Conservation (phyloP, 2,329 filamentous ascomycete genomes). For the Aspergillus fructus region DNA sequence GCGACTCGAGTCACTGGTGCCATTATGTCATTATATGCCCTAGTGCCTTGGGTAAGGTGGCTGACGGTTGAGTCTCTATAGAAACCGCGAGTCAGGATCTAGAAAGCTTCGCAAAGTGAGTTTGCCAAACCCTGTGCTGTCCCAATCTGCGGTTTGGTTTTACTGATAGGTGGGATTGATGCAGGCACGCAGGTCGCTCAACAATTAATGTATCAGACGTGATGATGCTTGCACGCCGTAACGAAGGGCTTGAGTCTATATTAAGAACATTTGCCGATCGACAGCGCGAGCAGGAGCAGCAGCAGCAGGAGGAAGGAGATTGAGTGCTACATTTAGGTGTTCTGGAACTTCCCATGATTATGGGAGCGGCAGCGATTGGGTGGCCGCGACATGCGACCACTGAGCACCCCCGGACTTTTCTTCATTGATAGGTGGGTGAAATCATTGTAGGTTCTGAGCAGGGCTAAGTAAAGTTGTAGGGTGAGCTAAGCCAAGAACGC, state of each 20-base stretch:
- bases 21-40: constrained; percentile 10
- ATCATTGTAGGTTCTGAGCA: not conserved
- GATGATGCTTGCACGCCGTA: constrained; percentile 79
- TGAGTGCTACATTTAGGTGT: not conserved
- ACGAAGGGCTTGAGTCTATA: constrained; percentile 77
- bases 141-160: not conserved
- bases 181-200: constrained; percentile 73
- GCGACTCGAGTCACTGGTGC: not conserved
- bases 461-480: not conserved
- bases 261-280: constrained; percentile 50
- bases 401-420: not conserved
- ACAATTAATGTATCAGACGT: constrained; percentile 86
- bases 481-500: constrained; percentile 9
- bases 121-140: not conserved
- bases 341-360: not conserved
- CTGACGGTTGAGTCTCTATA: constrained; percentile 22
- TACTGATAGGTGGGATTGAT: constrained; percentile 38
- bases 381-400: not conserved
- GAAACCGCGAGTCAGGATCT: constrained; percentile 60
- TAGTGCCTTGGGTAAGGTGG: not conserved
- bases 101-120: constrained; percentile 61
- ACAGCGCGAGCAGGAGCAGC: constrained; percentile 26
- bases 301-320: constrained; percentile 13
- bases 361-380: not conserved
- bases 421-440: not conserved